Evolutionary conservation across 1,139 yeast species (phyloP), one percentile per base, ranked within the genome.

Genomic region (Debaryomyces nepalensis): DNA sequence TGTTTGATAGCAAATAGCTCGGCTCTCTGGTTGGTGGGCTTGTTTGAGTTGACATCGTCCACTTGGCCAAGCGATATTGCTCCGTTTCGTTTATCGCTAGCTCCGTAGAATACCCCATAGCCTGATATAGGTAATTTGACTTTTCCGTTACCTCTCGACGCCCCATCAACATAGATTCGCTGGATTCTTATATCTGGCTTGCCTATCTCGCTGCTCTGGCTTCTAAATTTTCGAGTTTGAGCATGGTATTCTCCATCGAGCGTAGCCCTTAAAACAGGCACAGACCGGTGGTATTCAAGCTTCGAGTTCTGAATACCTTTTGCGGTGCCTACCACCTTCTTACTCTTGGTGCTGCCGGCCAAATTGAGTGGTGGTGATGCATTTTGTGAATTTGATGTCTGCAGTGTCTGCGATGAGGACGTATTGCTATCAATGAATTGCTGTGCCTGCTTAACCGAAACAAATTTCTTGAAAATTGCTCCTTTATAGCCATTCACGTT

Each of bases 11-110:
- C 97, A 14, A 67, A 59, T 15, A 90, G 70, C 60, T 91, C 97
- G 2, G 95, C 95, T 34, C 90, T 68, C 53, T 87, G 91, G 55
- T 89, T 91, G 0, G 96, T 89, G 31, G 83, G 87, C 5, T 62
- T 63, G 15, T 37, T 41, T 6, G 19, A 26, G 4, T 16, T 10
- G 11, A 45, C 39, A 24, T 50, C 40, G 11, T 46, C 48, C 7
- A 58, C 75, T 1, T 65, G 68, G 2, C 40, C 40, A 24, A 84
- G 66, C 0, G 82, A 79, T 20, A 68, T 77, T 1, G 81, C 70
- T 3, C 71, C 66, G 57, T 86, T 85, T 33, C 84, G 66, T 2
- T 67, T 46, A 55, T 84, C 87, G 15, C 60, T 58, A 0, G 55
- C 62, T 0, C 89, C 91, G 58, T 77, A 88, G 57, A 68, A 87